Evolutionary conservation across 345 rosid genomes (phyloP).

Genomic region (Ailanthus altissimus): DNA sequence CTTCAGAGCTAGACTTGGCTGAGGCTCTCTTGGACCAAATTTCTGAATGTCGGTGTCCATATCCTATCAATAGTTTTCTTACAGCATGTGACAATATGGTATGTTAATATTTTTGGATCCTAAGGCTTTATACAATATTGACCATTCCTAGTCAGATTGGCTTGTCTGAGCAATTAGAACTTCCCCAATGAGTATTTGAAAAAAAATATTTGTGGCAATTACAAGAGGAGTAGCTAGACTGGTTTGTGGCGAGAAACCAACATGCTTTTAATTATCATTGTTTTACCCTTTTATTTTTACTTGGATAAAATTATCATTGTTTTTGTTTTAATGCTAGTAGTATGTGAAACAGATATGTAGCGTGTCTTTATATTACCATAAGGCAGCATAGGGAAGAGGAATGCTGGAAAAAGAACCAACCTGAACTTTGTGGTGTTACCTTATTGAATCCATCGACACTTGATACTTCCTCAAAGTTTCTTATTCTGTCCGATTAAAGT

Average conservation of each 20-base stretch:
- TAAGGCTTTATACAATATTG: background rate
- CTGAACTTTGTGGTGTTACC: background rate
- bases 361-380: background rate
- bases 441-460: background rate
- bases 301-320: background rate
- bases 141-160: background rate
- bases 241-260: background rate
- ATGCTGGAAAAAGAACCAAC: background rate
- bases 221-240: background rate
- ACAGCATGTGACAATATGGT: constrained; percentile 66
- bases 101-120: constrained; percentile 33
- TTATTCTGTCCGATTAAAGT: constrained; percentile 2
- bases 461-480: background rate
- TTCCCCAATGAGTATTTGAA: background rate
- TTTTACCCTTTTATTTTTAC: background rate
- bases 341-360: background rate
- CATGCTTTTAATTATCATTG: background rate
- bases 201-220: background rate
- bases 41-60: constrained; percentile 41
- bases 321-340: background rate
- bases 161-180: background rate
- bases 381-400: background rate
- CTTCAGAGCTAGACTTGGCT: constrained; percentile 72
- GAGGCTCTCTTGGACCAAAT: constrained; percentile 67
- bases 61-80: constrained; percentile 66